Conservation (phyloP, 2,329 filamentous ascomycete species). For the Diaporthe eres region DNA sequence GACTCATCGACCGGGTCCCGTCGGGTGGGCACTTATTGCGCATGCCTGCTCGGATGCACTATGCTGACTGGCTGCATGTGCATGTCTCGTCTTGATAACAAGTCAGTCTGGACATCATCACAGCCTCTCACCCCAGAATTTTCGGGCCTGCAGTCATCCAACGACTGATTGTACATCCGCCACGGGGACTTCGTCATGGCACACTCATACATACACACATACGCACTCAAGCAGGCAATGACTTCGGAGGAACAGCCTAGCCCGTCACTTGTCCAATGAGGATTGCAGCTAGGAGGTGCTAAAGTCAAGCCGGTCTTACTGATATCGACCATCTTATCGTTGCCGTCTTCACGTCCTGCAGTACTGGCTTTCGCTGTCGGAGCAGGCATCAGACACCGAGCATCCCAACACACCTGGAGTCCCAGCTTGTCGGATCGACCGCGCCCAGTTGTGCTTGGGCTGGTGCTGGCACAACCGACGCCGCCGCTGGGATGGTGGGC, state of each 20-base stretch:
- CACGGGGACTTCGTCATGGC: neutral
- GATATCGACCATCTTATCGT: neutral
- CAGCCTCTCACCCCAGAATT: neutral
- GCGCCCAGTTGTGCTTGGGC: neutral
- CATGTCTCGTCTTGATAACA: neutral
- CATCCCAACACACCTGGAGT: neutral
- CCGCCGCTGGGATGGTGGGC: neutral
- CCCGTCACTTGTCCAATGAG: neutral
- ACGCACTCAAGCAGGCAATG: neutral
- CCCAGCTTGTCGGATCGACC: slow-evolving; percentile 17
- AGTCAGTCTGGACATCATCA: neutral
- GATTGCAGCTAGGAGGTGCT: neutral
- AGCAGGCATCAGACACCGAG: neutral
- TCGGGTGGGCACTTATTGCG: slow-evolving; percentile 16
- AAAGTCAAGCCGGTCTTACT: neutral
- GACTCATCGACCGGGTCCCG: neutral
- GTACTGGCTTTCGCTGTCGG: slow-evolving; percentile 16
- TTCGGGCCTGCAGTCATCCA: neutral
- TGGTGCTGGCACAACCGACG: neutral
- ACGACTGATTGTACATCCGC: neutral
- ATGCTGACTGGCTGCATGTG: neutral
- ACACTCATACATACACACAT: neutral
- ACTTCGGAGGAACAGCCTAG: neutral
- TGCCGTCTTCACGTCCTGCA: neutral
- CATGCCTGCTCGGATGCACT: neutral